phyloP scores from a whole-genome alignment of 2,329 filamentous ascomycete species.

The Calonectria honghensis region DNA sequence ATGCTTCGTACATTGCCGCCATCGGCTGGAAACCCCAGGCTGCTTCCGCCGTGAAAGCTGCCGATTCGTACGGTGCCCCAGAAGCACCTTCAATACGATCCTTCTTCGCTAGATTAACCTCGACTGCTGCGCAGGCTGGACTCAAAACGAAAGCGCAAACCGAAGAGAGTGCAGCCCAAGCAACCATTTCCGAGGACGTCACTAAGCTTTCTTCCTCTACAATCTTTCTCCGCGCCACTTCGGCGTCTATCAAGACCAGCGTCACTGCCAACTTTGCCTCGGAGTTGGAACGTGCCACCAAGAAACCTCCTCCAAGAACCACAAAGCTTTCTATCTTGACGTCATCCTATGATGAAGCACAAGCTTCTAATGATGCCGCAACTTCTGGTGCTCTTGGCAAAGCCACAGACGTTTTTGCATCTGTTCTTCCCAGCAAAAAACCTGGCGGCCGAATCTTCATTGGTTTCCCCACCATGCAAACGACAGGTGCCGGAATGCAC shows the following conservation, averaged over 20 bases:
- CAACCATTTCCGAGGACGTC: constrained; percentile 81
- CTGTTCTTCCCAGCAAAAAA: constrained; percentile 90
- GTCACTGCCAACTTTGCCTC: constrained; percentile 83
- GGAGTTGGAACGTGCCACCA: constrained; percentile 95
- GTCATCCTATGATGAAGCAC: constrained; percentile 89
- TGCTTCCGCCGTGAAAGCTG: constrained; percentile 63
- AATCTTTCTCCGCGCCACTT: constrained; percentile 92
- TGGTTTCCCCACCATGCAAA: constrained; percentile 97
- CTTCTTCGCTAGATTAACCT: constrained; percentile 88
- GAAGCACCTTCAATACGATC: constrained; percentile 79
- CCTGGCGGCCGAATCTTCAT: constrained; percentile 93
- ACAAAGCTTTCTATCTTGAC: constrained; percentile 92
- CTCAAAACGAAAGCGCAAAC: constrained; percentile 74
- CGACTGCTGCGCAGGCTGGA: constrained; percentile 69
- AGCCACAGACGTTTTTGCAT: constrained; percentile 87
- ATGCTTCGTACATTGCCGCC: constrained; percentile 91
- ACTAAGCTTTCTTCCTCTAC: constrained; percentile 82
- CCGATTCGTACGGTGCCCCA: constrained; percentile 69
- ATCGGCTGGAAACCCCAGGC: constrained; percentile 86
- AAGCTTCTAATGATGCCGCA: constrained; percentile 75
- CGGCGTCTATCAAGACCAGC: constrained; percentile 86
- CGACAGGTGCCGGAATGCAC: constrained; percentile 93
- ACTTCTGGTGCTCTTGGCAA: constrained; percentile 69
- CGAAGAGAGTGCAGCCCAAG: constrained; percentile 78
- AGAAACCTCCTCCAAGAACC: constrained; percentile 93